Percentiles rank a stretch among this genome's conserved stretches.
Evolutionary conservation across 306 rosid genomes (phyloP).

Genomic region (Castanea sativa): DNA sequence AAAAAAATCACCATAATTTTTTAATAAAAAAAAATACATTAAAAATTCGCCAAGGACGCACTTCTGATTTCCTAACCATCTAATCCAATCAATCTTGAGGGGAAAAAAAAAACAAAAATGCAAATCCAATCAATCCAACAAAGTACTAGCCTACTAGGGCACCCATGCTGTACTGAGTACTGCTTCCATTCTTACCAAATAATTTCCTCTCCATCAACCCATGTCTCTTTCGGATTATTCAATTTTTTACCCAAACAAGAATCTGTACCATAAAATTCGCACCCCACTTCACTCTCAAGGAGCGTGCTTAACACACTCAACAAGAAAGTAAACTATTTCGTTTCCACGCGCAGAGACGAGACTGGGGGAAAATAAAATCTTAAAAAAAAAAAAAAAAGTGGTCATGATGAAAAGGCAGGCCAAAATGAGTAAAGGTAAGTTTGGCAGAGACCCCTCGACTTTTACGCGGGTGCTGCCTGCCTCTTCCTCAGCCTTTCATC

Average conservation of each 20-base stretch:
- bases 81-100: background rate
- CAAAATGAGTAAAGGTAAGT: background rate
- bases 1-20: background rate
- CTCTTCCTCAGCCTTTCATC: constrained; percentile 58
- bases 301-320: background rate
- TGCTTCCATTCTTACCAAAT: background rate
- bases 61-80: background rate
- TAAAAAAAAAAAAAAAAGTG: background rate
- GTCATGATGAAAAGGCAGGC: background rate
- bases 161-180: background rate
- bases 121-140: background rate
- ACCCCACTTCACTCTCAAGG: background rate
- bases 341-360: background rate
- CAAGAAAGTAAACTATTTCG: too few relatives aligned
- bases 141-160: background rate
- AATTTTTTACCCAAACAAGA: background rate
- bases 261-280: background rate
- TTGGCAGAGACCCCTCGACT: constrained; percentile 54
- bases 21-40: background rate
- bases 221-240: background rate
- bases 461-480: constrained; percentile 55
- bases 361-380: background rate
- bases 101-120: background rate
- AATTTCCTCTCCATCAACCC: background rate
- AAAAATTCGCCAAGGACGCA: background rate